These are phyloP conservation scores for Conticribra guillardii DNA, from an alignment of 108 stramenopile species.

Conservation along the genomic window DNA sequence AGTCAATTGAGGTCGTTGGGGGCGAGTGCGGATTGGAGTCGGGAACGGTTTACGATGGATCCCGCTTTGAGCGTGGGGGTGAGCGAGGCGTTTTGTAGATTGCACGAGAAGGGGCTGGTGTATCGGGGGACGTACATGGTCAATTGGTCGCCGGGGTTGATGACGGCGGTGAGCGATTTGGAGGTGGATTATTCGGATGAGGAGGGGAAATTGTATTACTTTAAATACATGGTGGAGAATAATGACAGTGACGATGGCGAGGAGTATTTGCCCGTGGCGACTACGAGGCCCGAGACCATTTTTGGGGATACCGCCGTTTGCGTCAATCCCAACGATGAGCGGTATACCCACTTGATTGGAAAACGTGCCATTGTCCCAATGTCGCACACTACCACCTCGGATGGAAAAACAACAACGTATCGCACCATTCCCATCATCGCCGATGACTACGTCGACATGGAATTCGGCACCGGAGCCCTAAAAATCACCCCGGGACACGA, in stretches of 20 bases:
- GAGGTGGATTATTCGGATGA: constrained; percentile 95
- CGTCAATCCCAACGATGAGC: constrained; percentile 93
- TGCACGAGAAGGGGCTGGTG: constrained; percentile 94
- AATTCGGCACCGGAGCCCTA: constrained; percentile 96
- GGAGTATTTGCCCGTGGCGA: constrained; percentile 91
- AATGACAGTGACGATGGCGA: constrained; percentile 56
- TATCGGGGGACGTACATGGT: constrained; percentile 98
- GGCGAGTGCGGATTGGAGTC: constrained; percentile 97
- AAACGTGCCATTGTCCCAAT: constrained; percentile 89
- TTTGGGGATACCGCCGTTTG: constrained; percentile 96
- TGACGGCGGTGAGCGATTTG: constrained; percentile 97
- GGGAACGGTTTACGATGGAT: constrained; percentile 99
- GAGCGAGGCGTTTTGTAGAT: constrained; percentile 92
- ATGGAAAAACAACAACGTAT: constrained; percentile 28
- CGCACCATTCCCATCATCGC: constrained; percentile 90
- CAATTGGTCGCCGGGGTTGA: constrained; percentile 97
- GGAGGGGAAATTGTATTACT: constrained; percentile 95
- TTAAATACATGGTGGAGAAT: constrained; percentile 92
- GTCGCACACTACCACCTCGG: constrained; percentile 24
- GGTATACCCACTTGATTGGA: constrained; percentile 93
- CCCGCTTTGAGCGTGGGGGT: constrained; percentile 85
- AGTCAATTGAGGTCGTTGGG: constrained; percentile 94
- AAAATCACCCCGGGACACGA: constrained; percentile 98
- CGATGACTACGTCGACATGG: constrained; percentile 96
- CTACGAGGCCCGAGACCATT: constrained; percentile 96